A percentile compares a stretch with the other conserved stretches of the same genome.
These are phyloP conservation scores for Pestalotiopsis sp. DNA, from an alignment of 2,329 filamentous ascomycete genomes.

Conservation along the genomic window DNA sequence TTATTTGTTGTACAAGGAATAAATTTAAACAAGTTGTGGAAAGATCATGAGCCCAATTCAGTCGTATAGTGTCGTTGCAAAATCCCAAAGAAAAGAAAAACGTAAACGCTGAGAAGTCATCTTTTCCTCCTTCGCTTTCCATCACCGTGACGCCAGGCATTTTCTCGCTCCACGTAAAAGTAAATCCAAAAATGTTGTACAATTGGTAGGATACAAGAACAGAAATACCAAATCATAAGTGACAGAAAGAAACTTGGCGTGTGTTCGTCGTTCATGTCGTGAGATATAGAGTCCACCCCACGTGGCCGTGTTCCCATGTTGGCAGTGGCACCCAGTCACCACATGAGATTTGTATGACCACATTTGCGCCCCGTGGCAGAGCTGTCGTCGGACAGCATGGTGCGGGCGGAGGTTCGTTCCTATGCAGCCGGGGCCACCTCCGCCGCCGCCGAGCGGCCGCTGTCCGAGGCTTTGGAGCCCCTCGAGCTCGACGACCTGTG, in stretches of 20 bases:
- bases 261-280: not conserved
- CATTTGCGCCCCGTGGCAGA: not conserved
- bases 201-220: not conserved
- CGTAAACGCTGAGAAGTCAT: not conserved
- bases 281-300: not conserved
- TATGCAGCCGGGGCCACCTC: not conserved
- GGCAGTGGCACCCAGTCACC: not conserved
- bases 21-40: not conserved
- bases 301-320: not conserved
- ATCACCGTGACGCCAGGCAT: not conserved
- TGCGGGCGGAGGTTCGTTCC: not conserved
- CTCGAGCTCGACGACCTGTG: constrained; percentile 6
- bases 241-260: not conserved
- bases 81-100: not conserved
- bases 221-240: not conserved
- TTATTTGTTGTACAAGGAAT: not conserved
- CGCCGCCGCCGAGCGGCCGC: not conserved
- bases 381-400: not conserved
- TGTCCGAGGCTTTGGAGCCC: constrained; percentile 9
- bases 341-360: not conserved
- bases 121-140: not conserved
- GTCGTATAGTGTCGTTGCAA: not conserved
- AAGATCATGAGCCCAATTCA: not conserved
- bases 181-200: not conserved
- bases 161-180: not conserved